A percentile compares a stretch with the other conserved stretches of the same genome.
phyloP scores from a whole-genome alignment of 306 rosid genomes.

The Dryas octopetala region DNA sequence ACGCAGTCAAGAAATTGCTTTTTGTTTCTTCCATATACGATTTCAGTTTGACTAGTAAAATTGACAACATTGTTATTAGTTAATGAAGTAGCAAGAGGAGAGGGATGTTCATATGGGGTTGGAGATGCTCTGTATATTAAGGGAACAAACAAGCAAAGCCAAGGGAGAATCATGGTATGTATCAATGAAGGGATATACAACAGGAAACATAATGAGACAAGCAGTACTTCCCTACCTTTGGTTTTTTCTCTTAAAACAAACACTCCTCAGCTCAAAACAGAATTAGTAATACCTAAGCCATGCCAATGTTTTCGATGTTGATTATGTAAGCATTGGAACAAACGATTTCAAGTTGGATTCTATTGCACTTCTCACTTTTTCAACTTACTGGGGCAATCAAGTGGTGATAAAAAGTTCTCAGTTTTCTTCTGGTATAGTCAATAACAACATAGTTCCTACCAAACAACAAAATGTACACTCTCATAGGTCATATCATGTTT shows the following conservation, averaged over 20 bases:
- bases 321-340: background rate
- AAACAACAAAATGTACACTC: background rate
- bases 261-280: background rate
- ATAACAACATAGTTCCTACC: background rate
- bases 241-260: background rate
- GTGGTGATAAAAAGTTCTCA: too few relatives aligned
- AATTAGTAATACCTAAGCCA: background rate
- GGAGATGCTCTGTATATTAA: background rate
- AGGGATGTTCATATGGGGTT: background rate
- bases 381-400: background rate
- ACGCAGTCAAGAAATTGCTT: background rate
- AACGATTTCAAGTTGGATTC: background rate
- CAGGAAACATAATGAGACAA: conserved; percentile 9
- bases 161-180: background rate
- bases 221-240: background rate
- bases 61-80: background rate
- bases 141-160: background rate
- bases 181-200: background rate
- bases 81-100: background rate
- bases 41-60: background rate
- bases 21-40: background rate
- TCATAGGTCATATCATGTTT: background rate
- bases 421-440: too few relatives aligned
- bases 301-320: background rate
- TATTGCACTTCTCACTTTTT: background rate